Base-by-base conservation (phyloP, 2,329 filamentous ascomycete genomes). In the Chaetomiaceae sp. region DNA sequence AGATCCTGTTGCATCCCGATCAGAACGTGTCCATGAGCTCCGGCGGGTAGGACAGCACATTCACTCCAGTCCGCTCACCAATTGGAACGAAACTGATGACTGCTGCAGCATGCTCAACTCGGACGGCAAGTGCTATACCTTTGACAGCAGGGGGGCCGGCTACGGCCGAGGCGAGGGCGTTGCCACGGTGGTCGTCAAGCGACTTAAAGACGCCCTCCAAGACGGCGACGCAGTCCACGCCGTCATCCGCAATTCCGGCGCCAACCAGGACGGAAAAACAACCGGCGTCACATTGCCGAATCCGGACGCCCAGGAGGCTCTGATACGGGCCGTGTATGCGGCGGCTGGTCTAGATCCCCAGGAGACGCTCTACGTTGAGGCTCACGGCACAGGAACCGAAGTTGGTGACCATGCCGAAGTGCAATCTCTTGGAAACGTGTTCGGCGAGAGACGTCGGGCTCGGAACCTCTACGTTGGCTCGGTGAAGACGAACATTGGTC, bases 91-190 rank as follows among this genome's bases (percentile, higher is more conserved):
- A 9, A 14, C 33, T 34, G 33, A 22, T n/a, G 22, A n/a, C 5
- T 25, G 4, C 25, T 15, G 3, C 2, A 40, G 38, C 12, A 45
- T 45, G 42, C 19, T 45, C 17, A 37, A 37, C 22, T 27, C 31
- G 2, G 50, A 55, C 6, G 53, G 55, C 6, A 43, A 42, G n/a
- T 59, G 33, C 19, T 44, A 43, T 19, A 36, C 40, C 1, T 58
- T 60, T 25, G 59, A 59, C 46, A 33, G 17, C 4, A 14, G 65
- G 3, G 78, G 70, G 0, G 67, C 75, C 49, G 78, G 78, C 3
- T 81, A 80, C 55, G 72, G 66, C 0, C 69, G 77, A n/a, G 76
- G 75, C 4, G 78, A 81, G 59, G 77, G 76, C 3, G 64, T 72
- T n/a, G 72, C 64, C 0, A 63, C 66, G 7, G 46, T 80, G 4